Conservation (phyloP, 2,329 filamentous ascomycete species). For the Sporothrix inflata region DNA sequence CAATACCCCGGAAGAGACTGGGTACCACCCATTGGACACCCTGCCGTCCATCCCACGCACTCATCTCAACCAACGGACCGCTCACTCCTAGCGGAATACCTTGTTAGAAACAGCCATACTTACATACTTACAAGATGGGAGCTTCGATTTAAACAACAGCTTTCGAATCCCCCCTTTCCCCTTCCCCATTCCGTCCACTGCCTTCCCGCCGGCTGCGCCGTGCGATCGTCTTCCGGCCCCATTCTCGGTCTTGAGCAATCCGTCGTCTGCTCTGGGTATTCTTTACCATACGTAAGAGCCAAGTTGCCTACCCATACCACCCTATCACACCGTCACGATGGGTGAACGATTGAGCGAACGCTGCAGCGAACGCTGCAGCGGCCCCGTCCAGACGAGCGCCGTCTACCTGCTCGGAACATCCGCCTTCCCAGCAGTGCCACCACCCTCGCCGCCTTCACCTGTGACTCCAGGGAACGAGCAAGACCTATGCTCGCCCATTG, state of each 20-base stretch:
- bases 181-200: neutral
- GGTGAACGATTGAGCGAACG: conserved; percentile 23
- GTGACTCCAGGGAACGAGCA: conserved; percentile 42
- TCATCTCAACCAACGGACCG: neutral
- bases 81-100: neutral
- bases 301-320: neutral
- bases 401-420: conserved; percentile 50
- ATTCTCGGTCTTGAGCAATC: neutral
- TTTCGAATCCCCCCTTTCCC: neutral
- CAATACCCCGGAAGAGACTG: neutral
- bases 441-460: conserved; percentile 56
- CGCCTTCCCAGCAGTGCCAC: conserved; percentile 47
- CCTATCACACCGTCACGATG: conserved; percentile 23
- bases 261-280: neutral
- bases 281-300: neutral
- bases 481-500: conserved; percentile 43
- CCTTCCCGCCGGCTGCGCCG: neutral
- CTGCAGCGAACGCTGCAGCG: conserved; percentile 10
- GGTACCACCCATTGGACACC: conserved; percentile 4
- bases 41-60: neutral
- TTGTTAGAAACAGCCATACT: neutral
- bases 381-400: conserved; percentile 54
- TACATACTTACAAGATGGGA: neutral
- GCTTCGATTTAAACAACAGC: neutral
- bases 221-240: neutral